Conservation (phyloP, 805 yeast genomes). For the Zygosaccharomyces lentus region DNA sequence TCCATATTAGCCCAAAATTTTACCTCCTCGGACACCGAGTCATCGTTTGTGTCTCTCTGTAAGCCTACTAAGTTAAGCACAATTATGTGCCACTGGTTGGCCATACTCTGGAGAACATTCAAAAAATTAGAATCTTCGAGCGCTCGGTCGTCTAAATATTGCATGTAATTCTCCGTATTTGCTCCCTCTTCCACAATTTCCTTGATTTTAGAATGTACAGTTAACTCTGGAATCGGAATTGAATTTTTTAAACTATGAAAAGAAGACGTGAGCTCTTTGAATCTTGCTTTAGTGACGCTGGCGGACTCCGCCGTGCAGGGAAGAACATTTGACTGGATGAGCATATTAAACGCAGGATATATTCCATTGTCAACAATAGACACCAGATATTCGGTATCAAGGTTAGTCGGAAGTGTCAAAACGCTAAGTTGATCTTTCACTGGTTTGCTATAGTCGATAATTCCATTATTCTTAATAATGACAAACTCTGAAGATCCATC, state of each 20-base stretch:
- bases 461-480: conserved; percentile 43
- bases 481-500: conserved; percentile 32
- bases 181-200: conserved; percentile 39
- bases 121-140: conserved; percentile 52
- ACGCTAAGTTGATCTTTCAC: conserved; percentile 36
- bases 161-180: conserved; percentile 19
- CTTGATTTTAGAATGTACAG: conserved; percentile 49
- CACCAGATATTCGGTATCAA: conserved; percentile 48
- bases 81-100: conserved; percentile 68
- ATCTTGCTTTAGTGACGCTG: conserved; percentile 51
- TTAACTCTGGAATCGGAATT: conserved; percentile 63
- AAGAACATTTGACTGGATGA: conserved; percentile 18
- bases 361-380: conserved; percentile 59
- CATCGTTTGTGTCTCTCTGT: conserved; percentile 50
- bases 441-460: conserved; percentile 19
- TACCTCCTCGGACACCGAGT: conserved; percentile 60
- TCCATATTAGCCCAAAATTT: conserved; percentile 77
- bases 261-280: conserved; percentile 63
- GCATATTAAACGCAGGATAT: conserved; percentile 61
- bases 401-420: conserved; percentile 33
- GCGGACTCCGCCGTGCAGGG: conserved; percentile 34
- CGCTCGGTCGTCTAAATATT: conserved; percentile 36
- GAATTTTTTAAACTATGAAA: conserved; percentile 64
- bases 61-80: conserved; percentile 45
- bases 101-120: conserved; percentile 64